These are phyloP conservation scores for Petrea volubilis DNA, from an alignment of 257 asterid genomes.

Conservation along the genomic window DNA sequence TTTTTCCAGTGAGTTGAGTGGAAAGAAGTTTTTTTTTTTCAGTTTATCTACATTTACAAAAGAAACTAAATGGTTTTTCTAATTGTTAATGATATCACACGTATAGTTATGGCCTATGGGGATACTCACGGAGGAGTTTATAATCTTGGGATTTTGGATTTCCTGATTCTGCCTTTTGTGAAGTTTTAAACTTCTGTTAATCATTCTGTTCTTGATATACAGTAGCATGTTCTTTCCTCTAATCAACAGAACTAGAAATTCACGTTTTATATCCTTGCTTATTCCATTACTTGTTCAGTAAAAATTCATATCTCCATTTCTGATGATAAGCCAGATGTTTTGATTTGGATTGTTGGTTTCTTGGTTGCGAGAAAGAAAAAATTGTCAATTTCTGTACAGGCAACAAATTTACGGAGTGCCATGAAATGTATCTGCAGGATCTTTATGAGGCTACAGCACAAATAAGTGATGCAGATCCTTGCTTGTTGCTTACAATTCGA, in stretches of 20 bases:
- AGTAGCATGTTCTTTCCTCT: constrained; percentile 6
- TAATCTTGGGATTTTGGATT: background rate
- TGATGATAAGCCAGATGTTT: background rate
- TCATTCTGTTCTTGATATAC: constrained; percentile 6
- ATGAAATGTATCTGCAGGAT: constrained; percentile 52
- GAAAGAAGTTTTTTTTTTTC: background rate
- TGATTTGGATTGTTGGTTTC: background rate
- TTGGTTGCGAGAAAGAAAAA: background rate
- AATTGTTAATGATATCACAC: background rate
- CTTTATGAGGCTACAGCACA: constrained; percentile 93
- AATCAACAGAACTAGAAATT: background rate
- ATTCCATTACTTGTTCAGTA: background rate
- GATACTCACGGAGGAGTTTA: background rate
- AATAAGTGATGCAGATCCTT: constrained; percentile 76
- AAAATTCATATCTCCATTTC: background rate
- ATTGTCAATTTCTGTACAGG: background rate
- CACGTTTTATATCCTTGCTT: background rate
- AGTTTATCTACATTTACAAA: background rate
- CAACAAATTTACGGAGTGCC: constrained; percentile 12
- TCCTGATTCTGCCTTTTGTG: background rate
- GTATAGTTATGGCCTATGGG: background rate
- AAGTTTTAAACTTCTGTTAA: background rate
- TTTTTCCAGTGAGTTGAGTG: background rate
- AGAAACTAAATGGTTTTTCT: background rate
- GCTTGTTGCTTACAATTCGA: constrained; percentile 69